Base-by-base conservation (phyloP, 805 yeast species). In the Spathaspora boniae region DNA sequence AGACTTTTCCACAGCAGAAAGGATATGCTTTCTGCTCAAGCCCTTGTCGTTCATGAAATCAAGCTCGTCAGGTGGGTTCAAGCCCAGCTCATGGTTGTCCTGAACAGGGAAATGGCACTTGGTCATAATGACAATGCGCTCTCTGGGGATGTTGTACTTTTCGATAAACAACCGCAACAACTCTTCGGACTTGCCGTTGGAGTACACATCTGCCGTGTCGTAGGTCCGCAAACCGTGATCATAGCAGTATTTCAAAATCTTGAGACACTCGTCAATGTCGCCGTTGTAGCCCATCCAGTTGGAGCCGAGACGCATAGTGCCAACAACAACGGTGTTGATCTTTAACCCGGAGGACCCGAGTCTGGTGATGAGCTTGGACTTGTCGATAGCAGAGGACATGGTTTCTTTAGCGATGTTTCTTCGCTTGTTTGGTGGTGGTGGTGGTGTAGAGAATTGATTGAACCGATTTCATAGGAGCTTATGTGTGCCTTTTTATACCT, bases 241-340 rank as follows among this genome's bases (percentile, higher is more conserved):
- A 36, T 53, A 53, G 27, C 47, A 48, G 28, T 45, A 51, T 36
- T 54, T 54, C 46, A 60, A 49, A 26, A 58, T 44, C 17, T 27
- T 36, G 30, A 58, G 43, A 4, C 52, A 46, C 39, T 47, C 36
- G 20, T 53, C 60, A n/a, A n/a, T n/a, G n/a, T n/a, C n/a, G n/a
- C n/a, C n/a, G n/a, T n/a, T n/a, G n/a, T n/a, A n/a, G n/a, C n/a
- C n/a, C n/a, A n/a, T n/a, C n/a, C n/a, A n/a, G n/a, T n/a, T 53
- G 12, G 39, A 37, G 9, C 81, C 80, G 44, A 55, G 72, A 2
- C 73, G 54, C 81, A 75, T 74, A 44, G 78, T 73, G 6, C 82
- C 82, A 8, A 75, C 68, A 36, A 76, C 60, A 16, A 75, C 48
- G 24, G 64, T 64, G 23, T 80, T 68, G 24, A 76, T 60, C 42